These are phyloP conservation scores for Chlorella sp. DNA, from an alignment of 139 green algal species.

Conservation along the genomic window DNA sequence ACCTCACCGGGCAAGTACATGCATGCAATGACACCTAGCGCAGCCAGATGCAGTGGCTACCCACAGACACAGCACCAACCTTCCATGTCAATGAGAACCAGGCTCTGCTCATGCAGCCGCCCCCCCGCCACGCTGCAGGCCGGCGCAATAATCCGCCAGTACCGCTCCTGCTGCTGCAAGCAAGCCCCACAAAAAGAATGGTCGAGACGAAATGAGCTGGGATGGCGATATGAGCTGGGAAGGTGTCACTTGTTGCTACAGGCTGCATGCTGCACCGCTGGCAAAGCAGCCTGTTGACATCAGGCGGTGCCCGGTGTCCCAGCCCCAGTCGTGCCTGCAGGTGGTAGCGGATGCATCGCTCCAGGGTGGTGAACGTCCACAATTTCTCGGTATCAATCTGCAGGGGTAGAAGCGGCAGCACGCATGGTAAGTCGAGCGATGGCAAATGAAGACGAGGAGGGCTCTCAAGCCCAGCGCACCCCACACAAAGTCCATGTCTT, in stretches of 20 bases:
- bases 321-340: conserved; percentile 50
- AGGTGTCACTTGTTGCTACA: too few relatives aligned
- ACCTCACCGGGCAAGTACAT: too few relatives aligned
- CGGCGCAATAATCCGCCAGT: conserved; percentile 82
- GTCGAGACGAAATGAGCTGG: too few relatives aligned
- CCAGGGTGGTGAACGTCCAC: conserved; percentile 79
- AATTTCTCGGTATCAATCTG: conserved; percentile 56
- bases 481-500: neutral
- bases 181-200: neutral
- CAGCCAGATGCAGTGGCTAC: neutral
- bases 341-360: conserved; percentile 91
- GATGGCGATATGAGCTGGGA: too few relatives aligned
- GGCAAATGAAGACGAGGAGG: neutral
- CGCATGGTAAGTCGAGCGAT: neutral
- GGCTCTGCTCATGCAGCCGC: conserved; percentile 81
- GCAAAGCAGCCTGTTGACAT: too few relatives aligned
- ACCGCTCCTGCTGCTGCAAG: conserved; percentile 83
- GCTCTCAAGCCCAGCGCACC: neutral
- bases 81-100: conserved; percentile 92
- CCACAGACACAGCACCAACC: conserved; percentile 40
- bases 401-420: neutral
- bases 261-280: neutral
- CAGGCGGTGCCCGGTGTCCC: neutral
- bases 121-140: conserved; percentile 68
- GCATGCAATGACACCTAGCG: neutral